A percentile compares a stretch with the other conserved stretches of the same genome.
These are phyloP conservation scores for Echinochloa phyllopogon DNA, from an alignment of 176 grass and related monocot species.

Conservation along the genomic window DNA sequence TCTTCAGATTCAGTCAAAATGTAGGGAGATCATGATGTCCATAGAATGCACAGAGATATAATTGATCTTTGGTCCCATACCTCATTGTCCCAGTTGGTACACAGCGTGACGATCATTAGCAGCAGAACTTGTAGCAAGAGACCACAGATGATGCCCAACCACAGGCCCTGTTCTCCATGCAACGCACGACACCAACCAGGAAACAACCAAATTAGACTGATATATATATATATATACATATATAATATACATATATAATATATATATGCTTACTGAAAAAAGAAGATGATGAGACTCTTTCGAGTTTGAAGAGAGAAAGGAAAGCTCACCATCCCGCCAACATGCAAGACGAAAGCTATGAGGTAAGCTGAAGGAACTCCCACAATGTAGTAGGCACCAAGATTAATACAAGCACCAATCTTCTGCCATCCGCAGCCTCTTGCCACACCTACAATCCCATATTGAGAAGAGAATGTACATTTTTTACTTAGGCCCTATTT, in stretches of 20 bases:
- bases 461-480: background rate
- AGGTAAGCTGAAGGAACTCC: conserved; percentile 66
- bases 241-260: too few species aligned
- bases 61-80: background rate
- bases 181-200: background rate
- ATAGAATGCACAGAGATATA: background rate
- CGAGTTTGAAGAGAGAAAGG: background rate
- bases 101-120: conserved; percentile 49
- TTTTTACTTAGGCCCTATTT: too few species aligned
- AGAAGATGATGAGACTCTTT: too few species aligned
- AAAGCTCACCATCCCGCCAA: conserved; percentile 57
- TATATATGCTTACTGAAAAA: too few species aligned
- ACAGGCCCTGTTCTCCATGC: conserved; percentile 57
- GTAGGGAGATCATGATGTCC: background rate
- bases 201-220: background rate
- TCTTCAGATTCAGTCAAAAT: background rate
- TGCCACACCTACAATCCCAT: conserved; percentile 55
- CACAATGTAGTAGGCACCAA: conserved; percentile 66
- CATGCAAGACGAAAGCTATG: conserved; percentile 64
- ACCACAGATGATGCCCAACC: conserved; percentile 80
- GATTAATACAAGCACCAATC: conserved; percentile 70
- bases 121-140: conserved; percentile 59
- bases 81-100: conserved; percentile 75
- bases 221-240: too few species aligned
- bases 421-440: conserved; percentile 90